Evolutionary conservation across 139 green algal genomes (phyloP).

Genomic region (Deuterostichococcus epilithicus): DNA sequence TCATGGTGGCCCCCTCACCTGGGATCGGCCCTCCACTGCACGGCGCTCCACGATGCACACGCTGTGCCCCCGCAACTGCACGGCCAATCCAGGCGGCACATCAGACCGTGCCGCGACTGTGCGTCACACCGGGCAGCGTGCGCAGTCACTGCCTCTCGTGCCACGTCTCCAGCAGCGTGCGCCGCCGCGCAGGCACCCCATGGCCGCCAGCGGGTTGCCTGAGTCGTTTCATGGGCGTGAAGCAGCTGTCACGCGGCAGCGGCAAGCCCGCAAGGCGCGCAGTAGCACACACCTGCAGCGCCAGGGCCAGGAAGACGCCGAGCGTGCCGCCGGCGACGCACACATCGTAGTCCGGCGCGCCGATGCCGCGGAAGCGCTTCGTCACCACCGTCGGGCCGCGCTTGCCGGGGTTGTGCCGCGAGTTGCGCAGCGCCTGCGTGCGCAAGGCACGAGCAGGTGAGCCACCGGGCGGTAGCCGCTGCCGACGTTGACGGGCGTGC

Average conservation of each 20-base stretch:
- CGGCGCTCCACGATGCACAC: constrained; percentile 64
- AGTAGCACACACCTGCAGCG: constrained; percentile 49
- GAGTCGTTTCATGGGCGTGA: neutral
- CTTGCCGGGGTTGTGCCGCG: neutral
- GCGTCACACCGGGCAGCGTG: too few species aligned
- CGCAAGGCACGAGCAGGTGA: neutral
- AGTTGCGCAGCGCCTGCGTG: constrained; percentile 2
- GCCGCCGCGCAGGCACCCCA: too few species aligned
- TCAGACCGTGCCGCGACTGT: too few species aligned
- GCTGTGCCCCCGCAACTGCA: constrained; percentile 54
- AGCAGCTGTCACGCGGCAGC: neutral
- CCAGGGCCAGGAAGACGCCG: constrained; percentile 73
- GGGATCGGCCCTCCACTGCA: constrained; percentile 37
- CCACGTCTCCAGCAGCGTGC: too few species aligned
- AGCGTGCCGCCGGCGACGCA: constrained; percentile 82
- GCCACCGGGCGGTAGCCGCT: too few species aligned
- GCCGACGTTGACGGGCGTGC: too few species aligned
- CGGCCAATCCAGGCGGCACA: constrained; percentile 5
- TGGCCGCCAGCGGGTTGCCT: too few species aligned
- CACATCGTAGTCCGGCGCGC: constrained; percentile 63
- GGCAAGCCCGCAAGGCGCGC: neutral
- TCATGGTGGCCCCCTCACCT: constrained; percentile 13
- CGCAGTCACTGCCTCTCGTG: too few species aligned
- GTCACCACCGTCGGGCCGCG: constrained; percentile 8
- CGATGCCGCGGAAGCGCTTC: neutral